Evolutionary conservation across 2,329 filamentous ascomycete genomes (phyloP), one percentile per base, ranked within the genome.

Genomic region (Helotiales sp.): DNA sequence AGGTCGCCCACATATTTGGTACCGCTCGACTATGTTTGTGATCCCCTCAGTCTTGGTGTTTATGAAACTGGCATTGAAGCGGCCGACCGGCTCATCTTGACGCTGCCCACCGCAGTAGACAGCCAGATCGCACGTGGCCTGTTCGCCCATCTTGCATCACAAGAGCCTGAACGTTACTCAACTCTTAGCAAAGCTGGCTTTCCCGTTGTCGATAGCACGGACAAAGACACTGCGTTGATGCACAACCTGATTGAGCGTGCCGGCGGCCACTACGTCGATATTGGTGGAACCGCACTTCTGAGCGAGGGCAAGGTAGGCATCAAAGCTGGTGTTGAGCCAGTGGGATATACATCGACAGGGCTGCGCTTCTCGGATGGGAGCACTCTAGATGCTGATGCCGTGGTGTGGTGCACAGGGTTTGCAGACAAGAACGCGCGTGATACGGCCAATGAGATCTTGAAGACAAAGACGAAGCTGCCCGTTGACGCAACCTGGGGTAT

Each of bases 371-470:
- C 33, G 9, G 33, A 36, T 36, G 33, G 33, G 15, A 73, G 63
- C 36, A 57, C 13, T 1, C 44, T 72, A 12, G 71, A 74, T 1
- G 69, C 69, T 0, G 74, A 77, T 59, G 74, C 71, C 1, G 64
- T 77, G 1, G 57, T 76, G 3, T 76, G 75, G 74, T 76, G 74
- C 58, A 77, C 74, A 0, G 75, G 75, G 5, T 77, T 72, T 57
- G 62, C 64, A 4, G 70, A 72, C 58, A 62, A 58, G 29, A 66
- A 78, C 48, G 67, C 65, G 12, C 60, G 70, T 2, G 31, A 56
- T 15, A 29, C 25, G 24, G 15, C 33, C 25, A 6, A 33, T 36
- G 46, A 33, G 15, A 56, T 56, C 22, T 27, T 56, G 10, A 36
- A 36, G 12, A 52, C 61, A 3, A 67, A 61, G 1, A 70, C 69